Evolutionary conservation across 345 rosid species (phyloP), one percentile per base, ranked within the genome.

Genomic region (Capsella bursapastoris): DNA sequence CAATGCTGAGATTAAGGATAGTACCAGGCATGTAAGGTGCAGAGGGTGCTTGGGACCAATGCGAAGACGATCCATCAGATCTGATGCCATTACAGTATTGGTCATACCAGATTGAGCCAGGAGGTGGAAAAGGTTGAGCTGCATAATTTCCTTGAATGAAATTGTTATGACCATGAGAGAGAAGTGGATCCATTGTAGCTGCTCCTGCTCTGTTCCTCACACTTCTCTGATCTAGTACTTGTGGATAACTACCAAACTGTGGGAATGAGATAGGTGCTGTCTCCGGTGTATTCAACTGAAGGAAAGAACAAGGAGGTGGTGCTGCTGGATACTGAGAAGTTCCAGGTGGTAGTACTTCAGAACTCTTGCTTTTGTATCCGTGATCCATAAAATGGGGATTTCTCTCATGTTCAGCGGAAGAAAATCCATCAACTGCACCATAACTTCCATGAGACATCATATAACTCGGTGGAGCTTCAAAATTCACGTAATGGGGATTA

Each of bases 1-100:
- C 44, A 72, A 6, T 38, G 72, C 32, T 59, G 57, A 72, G 59
- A 34, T 52, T 52, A 59, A 34, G 45, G 52, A 76, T 69, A 68
- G 55, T 86, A 92, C 96, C 93, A 58, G 78, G 92, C 80, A 90
- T 81, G 64, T 75, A 87, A 76, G 91, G 88, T 71, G 81, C 56
- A 57, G 71, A 44, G 8, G 85, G 83, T 57, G 81, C 78, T 58
- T 83, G 94, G 64, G 81, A 80, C 96, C 96, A 92, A 66, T 73
- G 74, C 32, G 83, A 69, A 75, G 86, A 68, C 53, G 86, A 78
- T 50, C 87, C 84, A 76, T 85, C 88, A 77, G 56, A 71, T 56
- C 71, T 48, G 68, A 18, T 45, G 60, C 82, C 72, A 76, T 71
- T 78, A 66, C 76, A 74, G 31, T 77, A 49, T 64, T 90, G 92